Percentiles rank a stretch among this genome's conserved stretches.
Conservation (phyloP, 176 grass and related monocot genomes). For the Oryza rufipogon region DNA sequence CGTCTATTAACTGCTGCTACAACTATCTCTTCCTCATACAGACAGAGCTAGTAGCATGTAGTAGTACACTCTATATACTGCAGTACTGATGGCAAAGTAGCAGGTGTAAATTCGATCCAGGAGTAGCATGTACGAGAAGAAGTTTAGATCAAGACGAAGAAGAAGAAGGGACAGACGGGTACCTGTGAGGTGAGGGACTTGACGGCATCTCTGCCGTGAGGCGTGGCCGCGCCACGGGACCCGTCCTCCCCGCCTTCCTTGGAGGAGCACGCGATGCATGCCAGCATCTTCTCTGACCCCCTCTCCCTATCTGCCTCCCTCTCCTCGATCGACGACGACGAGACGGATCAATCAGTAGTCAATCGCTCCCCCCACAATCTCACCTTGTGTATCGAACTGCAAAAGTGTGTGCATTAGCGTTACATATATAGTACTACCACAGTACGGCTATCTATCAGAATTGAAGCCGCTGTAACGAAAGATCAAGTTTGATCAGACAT, state of each 20-base stretch:
- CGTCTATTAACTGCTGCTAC: background rate
- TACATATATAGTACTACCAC: background rate
- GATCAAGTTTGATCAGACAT: background rate
- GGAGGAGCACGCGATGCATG: slow-evolving; percentile 91
- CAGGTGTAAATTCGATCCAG: slow-evolving; percentile 18
- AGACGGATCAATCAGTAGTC: background rate
- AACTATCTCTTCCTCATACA: background rate
- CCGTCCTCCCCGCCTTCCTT: slow-evolving; percentile 81
- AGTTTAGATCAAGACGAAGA: background rate
- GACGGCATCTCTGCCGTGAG: slow-evolving; percentile 63
- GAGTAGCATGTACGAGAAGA: background rate
- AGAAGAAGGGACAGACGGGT: background rate
- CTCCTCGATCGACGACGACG: background rate
- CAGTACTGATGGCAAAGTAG: background rate
- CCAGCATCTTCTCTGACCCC: slow-evolving; percentile 59
- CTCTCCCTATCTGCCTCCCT: background rate
- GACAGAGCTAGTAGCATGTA: background rate
- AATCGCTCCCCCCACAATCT: background rate
- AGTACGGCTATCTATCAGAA: background rate
- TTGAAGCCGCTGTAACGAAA: background rate
- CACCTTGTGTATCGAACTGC: background rate
- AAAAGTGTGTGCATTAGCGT: background rate
- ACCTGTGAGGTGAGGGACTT: slow-evolving; percentile 95
- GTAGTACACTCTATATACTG: background rate
- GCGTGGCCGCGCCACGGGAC: slow-evolving; percentile 62